These are phyloP conservation scores for Tolypocladium ovalisporum DNA, from an alignment of 2,329 filamentous ascomycete genomes.

Conservation along the genomic window DNA sequence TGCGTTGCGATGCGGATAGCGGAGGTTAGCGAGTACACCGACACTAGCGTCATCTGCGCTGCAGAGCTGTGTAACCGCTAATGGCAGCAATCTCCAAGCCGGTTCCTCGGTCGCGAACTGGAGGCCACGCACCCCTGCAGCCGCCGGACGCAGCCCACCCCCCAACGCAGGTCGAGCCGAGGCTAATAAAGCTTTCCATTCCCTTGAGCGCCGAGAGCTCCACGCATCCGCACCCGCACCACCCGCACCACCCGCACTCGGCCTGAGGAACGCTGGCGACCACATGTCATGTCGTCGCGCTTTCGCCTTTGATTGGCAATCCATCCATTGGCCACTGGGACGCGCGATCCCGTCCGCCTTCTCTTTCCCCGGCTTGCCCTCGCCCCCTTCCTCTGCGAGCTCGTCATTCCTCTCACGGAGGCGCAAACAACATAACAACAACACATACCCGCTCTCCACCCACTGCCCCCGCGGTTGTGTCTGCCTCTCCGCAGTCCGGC, in stretches of 20 bases:
- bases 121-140: background rate
- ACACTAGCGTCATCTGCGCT: background rate
- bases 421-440: background rate
- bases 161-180: background rate
- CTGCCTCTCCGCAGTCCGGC: background rate
- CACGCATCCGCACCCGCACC: background rate
- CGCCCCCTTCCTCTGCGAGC: background rate
- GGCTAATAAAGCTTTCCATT: background rate
- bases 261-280: slow-evolving; percentile 3
- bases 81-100: background rate
- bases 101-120: background rate
- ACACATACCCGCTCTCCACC: background rate
- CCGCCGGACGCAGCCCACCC: background rate
- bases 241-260: background rate
- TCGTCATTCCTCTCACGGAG: background rate
- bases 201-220: background rate
- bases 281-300: slow-evolving; percentile 9
- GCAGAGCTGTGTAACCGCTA: background rate
- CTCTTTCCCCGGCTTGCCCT: background rate
- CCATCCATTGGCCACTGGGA: slow-evolving; percentile 1
- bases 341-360: background rate
- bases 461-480: background rate
- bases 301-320: slow-evolving; percentile 1
- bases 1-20: background rate
- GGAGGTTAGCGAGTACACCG: background rate